Percentiles rank a stretch among this genome's conserved stretches.
Conservation (phyloP, 192 early-diverging fungal species). For the Obelidium mucronatum region DNA sequence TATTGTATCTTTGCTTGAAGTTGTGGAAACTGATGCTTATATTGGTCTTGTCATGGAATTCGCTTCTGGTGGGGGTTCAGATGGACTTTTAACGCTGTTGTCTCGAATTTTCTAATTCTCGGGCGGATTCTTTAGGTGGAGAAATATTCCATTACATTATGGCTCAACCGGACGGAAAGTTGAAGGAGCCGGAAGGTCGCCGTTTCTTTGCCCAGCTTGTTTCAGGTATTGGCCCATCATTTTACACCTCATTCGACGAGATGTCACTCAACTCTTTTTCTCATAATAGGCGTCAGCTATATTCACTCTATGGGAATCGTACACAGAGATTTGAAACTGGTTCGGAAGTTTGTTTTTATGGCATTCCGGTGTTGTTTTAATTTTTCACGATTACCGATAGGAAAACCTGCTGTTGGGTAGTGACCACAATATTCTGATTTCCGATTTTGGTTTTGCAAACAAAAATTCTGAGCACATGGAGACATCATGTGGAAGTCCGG, state of each 20-base stretch:
- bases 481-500: conserved; percentile 53
- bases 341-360: background rate
- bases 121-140: conserved; percentile 70
- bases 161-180: conserved; percentile 80
- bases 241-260: too few species aligned
- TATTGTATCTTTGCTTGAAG: conserved; percentile 92
- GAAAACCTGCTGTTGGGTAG: conserved; percentile 49
- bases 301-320: conserved; percentile 50
- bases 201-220: conserved; percentile 94
- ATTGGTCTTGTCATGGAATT: conserved; percentile 97
- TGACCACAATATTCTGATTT: conserved; percentile 53
- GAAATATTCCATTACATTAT: conserved; percentile 98
- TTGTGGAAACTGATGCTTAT: conserved; percentile 95
- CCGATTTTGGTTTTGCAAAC: conserved; percentile 59
- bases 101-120: conserved; percentile 71
- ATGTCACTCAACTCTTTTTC: too few species aligned
- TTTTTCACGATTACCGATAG: background rate
- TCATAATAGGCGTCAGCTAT: conserved; percentile 60
- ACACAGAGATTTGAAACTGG: conserved; percentile 54
- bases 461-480: conserved; percentile 81
- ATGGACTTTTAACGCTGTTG: conserved; percentile 44
- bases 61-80: conserved; percentile 2
- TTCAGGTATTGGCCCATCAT: too few species aligned
- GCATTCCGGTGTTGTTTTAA: background rate
- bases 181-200: conserved; percentile 91